Evolutionary conservation across 2,329 filamentous ascomycete genomes (phyloP), one percentile per base, ranked within the genome.

Genomic region (Lecanoromycetidae sp.): DNA sequence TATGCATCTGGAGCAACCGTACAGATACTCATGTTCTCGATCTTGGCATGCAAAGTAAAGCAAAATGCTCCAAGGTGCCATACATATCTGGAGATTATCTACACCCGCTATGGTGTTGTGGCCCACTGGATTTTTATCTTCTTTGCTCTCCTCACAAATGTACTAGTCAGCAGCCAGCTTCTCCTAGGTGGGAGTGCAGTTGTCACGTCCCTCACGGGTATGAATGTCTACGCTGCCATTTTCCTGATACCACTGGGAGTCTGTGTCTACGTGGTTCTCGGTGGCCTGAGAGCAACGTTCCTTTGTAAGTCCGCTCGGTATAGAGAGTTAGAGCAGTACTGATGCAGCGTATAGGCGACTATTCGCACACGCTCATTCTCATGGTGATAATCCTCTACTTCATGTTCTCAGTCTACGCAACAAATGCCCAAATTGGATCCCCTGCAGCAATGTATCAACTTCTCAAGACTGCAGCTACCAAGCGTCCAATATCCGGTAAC

Each of bases 331-430:
- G 29, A 22, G n/a, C 5, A 17, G 27, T 12, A 30, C 13, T 46
- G 22, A 46, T 9, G 7, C 22, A 6, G 3, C 20, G 9, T 17
- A 20, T 36, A 44, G 33, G 49, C 27, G 62, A 63, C 39, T 64
- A 63, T 48, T 62, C 61, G 9, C 73, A 77, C 52, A 77, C 73
- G 0, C 68, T 75, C 12, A 68, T 71, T 9, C 74, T 76, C 17
- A 64, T 73, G 1, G 68, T 75, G 22, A 69, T 76, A 19, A 63
- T 75, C 44, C 67, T 70, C 60, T 67, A 70, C 60, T 66, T 74
- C 57, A 59, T 64, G 1, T 61, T 69, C 51, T 44, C 45, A 2
- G 45, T 44, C 15, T 71, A 71, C 17, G 59, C 64, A 27, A 65
- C 67, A 0, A 60, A 65, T 0, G 63, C 67, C 0, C 68, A 74